Base-by-base conservation (phyloP, 108 stramenopile genomes). In the Skeletonema grethae region DNA sequence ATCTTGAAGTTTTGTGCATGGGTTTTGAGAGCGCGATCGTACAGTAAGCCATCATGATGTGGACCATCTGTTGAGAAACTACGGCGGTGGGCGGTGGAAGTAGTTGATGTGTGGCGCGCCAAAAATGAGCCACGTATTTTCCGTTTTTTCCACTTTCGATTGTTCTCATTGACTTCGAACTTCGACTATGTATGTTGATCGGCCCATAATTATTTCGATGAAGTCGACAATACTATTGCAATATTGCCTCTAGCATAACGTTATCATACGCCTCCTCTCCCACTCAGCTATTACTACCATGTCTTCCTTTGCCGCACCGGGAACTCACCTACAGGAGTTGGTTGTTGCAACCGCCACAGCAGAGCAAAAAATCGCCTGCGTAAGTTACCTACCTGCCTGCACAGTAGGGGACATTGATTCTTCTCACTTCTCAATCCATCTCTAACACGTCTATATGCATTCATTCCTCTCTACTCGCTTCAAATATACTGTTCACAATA, bases 331-430 rank as follows among this genome's bases (percentile, higher is more conserved):
- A 20, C 62, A 63, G 22, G 36, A 63, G 7, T 38, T 63, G 20
- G 16, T 63, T n/a, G 15, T 63, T 22, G 38, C 62, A 8, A 39
- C 38, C 24, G 62, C 62, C 34, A 63, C 62, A 10, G 25, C 16
- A 8, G 62, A 63, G n/a, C 62, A 63, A n/a, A 63, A 63, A 39
- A 35, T 63, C n/a, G 62, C 62, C 3, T 63, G 62, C 22, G 62
- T 63, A 38, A 63, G 62, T 63, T 34, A 28, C 25, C n/a, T n/a
- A n/a, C n/a, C n/a, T n/a, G n/a, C n/a, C n/a, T 53, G 0, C n/a
- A 22, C 50, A 3, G 22, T 53, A 24, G 18, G 10, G 41, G n/a
- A 43, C 41, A 43, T 0, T 43, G 1, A 15, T 43, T 28, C 25
- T 28, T 28, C 1, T 28, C 25, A 28, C 25, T 28, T 0, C 25